Percentiles rank a stretch among this genome's conserved stretches.
phyloP scores from a whole-genome alignment of 139 green algal species.

The Volvox africanus region DNA sequence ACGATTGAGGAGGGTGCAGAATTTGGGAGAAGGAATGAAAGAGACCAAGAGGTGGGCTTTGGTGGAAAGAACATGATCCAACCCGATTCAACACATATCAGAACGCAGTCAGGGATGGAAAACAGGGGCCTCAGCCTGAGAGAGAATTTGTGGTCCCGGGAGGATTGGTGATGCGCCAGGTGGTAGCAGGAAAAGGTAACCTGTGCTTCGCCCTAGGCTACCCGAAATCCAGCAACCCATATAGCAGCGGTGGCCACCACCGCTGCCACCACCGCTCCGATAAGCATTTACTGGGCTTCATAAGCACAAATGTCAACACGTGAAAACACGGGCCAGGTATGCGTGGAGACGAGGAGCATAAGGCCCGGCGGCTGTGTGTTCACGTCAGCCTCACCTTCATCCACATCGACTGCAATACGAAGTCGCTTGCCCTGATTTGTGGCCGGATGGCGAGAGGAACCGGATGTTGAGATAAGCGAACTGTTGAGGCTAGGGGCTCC shows the following conservation, averaged over 20 bases:
- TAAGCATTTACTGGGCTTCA: not conserved
- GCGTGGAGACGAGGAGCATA: not conserved
- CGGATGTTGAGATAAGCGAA: not conserved
- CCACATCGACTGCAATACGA: conserved; percentile 85
- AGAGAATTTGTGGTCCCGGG: no score
- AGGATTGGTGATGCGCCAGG: no score
- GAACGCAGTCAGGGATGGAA: not conserved
- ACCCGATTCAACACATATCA: not conserved
- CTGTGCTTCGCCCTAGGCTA: not conserved
- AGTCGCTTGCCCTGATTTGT: conserved; percentile 25
- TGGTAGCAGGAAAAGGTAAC: no score
- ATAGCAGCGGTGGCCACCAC: not conserved
- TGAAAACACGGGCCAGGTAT: no score
- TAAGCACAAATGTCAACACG: not conserved
- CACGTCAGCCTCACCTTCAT: conserved; percentile 76
- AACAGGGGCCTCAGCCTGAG: no score
- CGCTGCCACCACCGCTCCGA: not conserved
- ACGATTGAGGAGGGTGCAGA: not conserved
- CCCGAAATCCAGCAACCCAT: not conserved
- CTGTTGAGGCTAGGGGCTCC: not conserved
- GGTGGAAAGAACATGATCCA: not conserved
- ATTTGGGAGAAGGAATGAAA: not conserved
- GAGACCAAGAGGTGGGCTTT: not conserved
- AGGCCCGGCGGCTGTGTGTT: not conserved
- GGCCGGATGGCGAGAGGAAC: not conserved